Base-by-base conservation (phyloP, 805 yeast genomes). In the Candida takata region DNA sequence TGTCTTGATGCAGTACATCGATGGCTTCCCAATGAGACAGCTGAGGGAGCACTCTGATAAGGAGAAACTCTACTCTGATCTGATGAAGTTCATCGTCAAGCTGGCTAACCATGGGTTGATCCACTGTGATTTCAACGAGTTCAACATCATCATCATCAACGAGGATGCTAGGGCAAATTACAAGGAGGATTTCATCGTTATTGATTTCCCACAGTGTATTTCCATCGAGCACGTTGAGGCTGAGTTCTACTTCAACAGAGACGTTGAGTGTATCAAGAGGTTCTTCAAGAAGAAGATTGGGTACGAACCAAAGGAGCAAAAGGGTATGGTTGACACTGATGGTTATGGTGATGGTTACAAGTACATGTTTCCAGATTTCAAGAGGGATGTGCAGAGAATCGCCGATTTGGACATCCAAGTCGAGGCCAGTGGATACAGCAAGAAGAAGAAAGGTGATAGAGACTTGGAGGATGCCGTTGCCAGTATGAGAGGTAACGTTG, bases 171-270 rank as follows among this genome's bases (percentile, higher is more conserved):
- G 63, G 13, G 65, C 57, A 27, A 53, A 67, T 14, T 63, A 61
- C 38, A 84, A 78, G 37, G 61, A 64, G 29, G 92, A 84, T 33
- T 85, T 87, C 51, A 81, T 88, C 15, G 95, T 92, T 19, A 90
- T 92, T 51, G 99, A 92, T 69, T 92, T 92, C 68, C 99, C 99
- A 4, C 99, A 92, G 61, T 90, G 97, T 75, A 83, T 92, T 13
- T 85, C 96, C 16, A 84, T 84, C 31, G 88, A 83, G 46, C 99
- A 92, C 55, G 69, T 67, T 4, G 96, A 92, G 56, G 97, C 97
- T 6, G 80, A 80, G 43, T 73, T 70, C 38, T 88, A 85, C 58
- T 92, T 92, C 60, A 76, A 84, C 49, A 73, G 99, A 63, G 99
- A 92, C 61, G 94, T 92, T 17, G 84, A 85, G 38, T 88, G 97